A percentile compares a stretch with the other conserved stretches of the same genome.
These are phyloP conservation scores for Termitomyces heimii DNA, from an alignment of 768 basidiomycete species.

Conservation along the genomic window DNA sequence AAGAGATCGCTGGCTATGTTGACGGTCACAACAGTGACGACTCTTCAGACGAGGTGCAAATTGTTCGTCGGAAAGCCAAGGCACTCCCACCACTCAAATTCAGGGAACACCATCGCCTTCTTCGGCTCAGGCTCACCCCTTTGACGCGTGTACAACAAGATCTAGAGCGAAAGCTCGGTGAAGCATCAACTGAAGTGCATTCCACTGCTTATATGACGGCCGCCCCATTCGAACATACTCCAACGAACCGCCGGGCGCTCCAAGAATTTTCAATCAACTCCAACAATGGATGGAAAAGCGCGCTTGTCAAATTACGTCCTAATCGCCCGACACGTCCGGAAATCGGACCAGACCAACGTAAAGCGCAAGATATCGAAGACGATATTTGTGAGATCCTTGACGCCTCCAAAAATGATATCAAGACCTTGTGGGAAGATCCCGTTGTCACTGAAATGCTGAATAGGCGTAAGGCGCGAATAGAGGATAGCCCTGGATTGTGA, in stretches of 20 bases:
- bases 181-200: constrained; percentile 47
- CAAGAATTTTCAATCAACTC: constrained; percentile 59
- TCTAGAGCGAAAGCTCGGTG: constrained; percentile 55
- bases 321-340: constrained; percentile 23
- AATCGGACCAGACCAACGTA: constrained; percentile 15
- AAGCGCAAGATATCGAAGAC: constrained; percentile 40
- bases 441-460: constrained; percentile 55
- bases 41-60: constrained; percentile 32
- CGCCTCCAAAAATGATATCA: constrained; percentile 61
- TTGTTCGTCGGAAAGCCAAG: constrained; percentile 25
- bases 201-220: constrained; percentile 32
- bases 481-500: constrained; percentile 73
- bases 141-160: constrained; percentile 52
- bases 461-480: constrained; percentile 49
- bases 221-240: constrained; percentile 30
- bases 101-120: constrained; percentile 54
- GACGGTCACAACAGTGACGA: constrained; percentile 28
- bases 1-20: constrained; percentile 44
- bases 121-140: constrained; percentile 54
- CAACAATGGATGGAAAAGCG: constrained; percentile 61
- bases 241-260: constrained; percentile 18
- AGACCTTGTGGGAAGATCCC: constrained; percentile 61
- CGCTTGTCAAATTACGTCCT: constrained; percentile 48
- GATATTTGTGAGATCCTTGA: constrained; percentile 54
- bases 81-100: constrained; percentile 41